Base-by-base conservation (phyloP, 1,139 yeast genomes). In the Sugiyamaella castrensis region DNA sequence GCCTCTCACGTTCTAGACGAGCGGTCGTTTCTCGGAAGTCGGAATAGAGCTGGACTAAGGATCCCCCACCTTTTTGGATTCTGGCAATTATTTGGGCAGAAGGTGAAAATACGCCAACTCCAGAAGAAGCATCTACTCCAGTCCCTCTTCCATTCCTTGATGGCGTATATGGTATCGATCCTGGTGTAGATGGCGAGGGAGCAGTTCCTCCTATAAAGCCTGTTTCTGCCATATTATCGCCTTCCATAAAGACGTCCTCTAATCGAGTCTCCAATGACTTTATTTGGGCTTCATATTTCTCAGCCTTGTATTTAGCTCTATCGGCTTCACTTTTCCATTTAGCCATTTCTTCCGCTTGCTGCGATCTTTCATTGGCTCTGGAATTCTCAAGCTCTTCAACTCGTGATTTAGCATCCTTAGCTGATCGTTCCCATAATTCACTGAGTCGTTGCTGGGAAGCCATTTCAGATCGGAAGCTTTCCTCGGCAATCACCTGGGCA, bases 1-100 rank as follows among this genome's bases (percentile, higher is more conserved):
- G 75, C 57, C 81, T 78, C 63, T 88, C 96, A 50, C 81, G 76
- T 6, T 80, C 76, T 39, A 88, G 69, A 57, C 85, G 84, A 55
- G 80, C 83, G 66, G 81, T 84, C 48, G 88, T 68, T 51, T 63
- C 65, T 48, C 65, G 79, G 61, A 81, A 80, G 59, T 87, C 95
- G 1, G 88, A 68, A 57, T 84, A 81, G 32, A 86, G 70, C 41
- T 87, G 78, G 8, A 87, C 81, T 43, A 87, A 70, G 0, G 94
- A 83, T 29, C 84, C 74, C 4, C 73, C 72, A 7, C 84, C 82
- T 39, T 74, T 71, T 11, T 77, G 71, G 41, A 71, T 71, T 13
- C 74, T 69, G 10, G 82, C 77, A 42, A 80, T 58, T 24, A 69
- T 66, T 45, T 67, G 67, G 1, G 77, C 77, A 12, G 76, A 66